Evolutionary conservation across 2,329 filamentous ascomycete genomes (phyloP), one percentile per base, ranked within the genome.

Genomic region (Aquanectria penicillioides): DNA sequence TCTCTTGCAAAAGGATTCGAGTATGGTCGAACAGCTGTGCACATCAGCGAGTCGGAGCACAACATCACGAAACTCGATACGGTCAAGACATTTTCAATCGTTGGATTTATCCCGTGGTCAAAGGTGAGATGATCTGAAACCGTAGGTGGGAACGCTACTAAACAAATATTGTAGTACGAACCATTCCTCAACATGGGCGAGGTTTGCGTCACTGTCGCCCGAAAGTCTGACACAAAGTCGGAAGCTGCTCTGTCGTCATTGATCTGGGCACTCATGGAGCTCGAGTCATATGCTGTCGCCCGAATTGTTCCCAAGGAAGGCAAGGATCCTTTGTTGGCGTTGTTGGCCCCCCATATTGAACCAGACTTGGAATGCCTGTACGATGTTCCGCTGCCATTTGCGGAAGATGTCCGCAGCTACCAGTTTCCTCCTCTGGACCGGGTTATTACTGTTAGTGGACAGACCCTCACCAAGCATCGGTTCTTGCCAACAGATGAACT

Each of bases 1-100:
- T 86, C 92, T 13, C 82, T 99, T 31, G 92, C 92, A n/a, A 97
- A 93, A 73, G 95, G 95, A 0, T 99, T 94, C 70, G 89, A 93
- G 70, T 99, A 99, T 73, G 95, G 95, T 40, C 86, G 93, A 55
- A 97, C 94, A 1, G 93, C 92, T 3, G 94, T 99, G 2, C 89
- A 91, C 65, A 97, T 99, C 66, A 92, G 87, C 64, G 89, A 94
- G 67, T 90, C 90, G 1, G 94, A 99, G 69, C 85, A 90, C 73
- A 93, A 94, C 66, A 88, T 97, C 56, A 97, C 93, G n/a, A 93
- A 91, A 64, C 83, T 97, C 28, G 89, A 96, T 69, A 95, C 93
- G 0, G 76, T 79, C 9, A 89, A 90, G 57, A 83, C 85, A 7
- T 87, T 98, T 56, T 89, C 93, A 4, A 89, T 99, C 36, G 80